Conservation (phyloP, 2,329 filamentous ascomycete species). For the Penicillium sp. region DNA sequence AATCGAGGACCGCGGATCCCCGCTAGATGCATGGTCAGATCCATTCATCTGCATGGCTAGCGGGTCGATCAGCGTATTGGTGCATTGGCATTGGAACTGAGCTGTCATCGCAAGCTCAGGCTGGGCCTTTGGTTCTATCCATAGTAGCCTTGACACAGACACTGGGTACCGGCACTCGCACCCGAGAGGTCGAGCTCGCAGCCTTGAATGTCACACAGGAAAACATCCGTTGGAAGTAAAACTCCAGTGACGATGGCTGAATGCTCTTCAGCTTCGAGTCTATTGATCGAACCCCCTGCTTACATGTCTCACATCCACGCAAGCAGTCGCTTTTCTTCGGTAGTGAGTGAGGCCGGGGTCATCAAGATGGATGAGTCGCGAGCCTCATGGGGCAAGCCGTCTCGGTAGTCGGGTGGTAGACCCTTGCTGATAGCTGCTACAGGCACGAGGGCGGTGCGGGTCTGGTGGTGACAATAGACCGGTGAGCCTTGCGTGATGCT, state of each 20-base stretch:
- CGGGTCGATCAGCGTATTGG: slow-evolving; percentile 11
- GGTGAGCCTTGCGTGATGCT: slow-evolving; percentile 23
- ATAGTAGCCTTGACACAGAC: not conserved
- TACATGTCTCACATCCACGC: slow-evolving; percentile 24
- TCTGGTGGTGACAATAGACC: slow-evolving; percentile 1
- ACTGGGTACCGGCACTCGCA: not conserved
- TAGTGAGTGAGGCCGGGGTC: not conserved
- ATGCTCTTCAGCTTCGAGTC: not conserved
- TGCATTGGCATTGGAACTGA: slow-evolving; percentile 19
- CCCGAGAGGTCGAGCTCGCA: not conserved
- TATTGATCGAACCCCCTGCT: slow-evolving; percentile 4
- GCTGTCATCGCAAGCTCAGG: slow-evolving; percentile 20
- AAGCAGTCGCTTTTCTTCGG: slow-evolving; percentile 12
- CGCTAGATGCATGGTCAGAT: slow-evolving; percentile 8
- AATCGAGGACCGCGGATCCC: slow-evolving; percentile 5
- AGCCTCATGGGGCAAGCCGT: not conserved
- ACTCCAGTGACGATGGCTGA: not conserved
- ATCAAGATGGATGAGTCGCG: slow-evolving; percentile 7
- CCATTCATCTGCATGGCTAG: not conserved
- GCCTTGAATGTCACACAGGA: not conserved
- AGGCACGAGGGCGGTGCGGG: slow-evolving; percentile 17
- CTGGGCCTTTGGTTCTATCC: not conserved
- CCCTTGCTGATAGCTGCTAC: slow-evolving; percentile 16
- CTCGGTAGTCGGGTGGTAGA: slow-evolving; percentile 1
- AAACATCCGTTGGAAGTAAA: not conserved